These are phyloP conservation scores for Pogostemon cablin DNA, from an alignment of 257 asterid genomes.

Conservation along the genomic window DNA sequence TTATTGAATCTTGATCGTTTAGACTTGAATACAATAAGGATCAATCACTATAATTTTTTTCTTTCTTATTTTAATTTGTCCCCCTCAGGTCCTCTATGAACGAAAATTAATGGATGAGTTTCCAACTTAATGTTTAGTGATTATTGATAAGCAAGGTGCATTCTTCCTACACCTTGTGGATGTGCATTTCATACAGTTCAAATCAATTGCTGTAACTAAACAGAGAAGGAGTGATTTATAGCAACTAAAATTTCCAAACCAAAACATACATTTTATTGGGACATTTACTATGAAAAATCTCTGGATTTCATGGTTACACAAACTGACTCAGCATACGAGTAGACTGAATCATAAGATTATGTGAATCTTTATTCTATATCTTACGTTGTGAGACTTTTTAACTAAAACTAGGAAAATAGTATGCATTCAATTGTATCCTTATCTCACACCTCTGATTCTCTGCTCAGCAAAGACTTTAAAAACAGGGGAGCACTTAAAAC, in stretches of 20 bases:
- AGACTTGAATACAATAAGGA: too few relatives aligned
- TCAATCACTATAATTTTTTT: too few relatives aligned
- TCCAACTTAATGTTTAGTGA: background rate
- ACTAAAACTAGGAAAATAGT: background rate
- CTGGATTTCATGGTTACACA: background rate
- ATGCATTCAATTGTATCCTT: background rate
- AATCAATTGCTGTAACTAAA: background rate
- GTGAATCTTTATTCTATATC: background rate
- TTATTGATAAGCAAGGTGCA: background rate
- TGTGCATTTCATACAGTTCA: too few relatives aligned
- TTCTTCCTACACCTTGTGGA: background rate
- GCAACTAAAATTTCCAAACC: background rate
- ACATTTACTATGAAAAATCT: background rate
- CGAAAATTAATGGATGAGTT: too few relatives aligned
- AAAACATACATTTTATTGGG: background rate
- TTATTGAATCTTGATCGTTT: too few relatives aligned
- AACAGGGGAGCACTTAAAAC: constrained; percentile 34
- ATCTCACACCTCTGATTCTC: background rate
- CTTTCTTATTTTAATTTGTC: too few relatives aligned
- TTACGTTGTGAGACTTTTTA: background rate
- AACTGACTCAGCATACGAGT: background rate
- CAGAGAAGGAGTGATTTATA: background rate
- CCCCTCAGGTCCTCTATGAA: too few relatives aligned
- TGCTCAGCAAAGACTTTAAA: background rate
- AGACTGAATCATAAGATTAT: background rate